A percentile compares a stretch with the other conserved stretches of the same genome.
These are phyloP conservation scores for Artomyces pyxidatus DNA, from an alignment of 768 basidiomycete species.

Conservation along the genomic window DNA sequence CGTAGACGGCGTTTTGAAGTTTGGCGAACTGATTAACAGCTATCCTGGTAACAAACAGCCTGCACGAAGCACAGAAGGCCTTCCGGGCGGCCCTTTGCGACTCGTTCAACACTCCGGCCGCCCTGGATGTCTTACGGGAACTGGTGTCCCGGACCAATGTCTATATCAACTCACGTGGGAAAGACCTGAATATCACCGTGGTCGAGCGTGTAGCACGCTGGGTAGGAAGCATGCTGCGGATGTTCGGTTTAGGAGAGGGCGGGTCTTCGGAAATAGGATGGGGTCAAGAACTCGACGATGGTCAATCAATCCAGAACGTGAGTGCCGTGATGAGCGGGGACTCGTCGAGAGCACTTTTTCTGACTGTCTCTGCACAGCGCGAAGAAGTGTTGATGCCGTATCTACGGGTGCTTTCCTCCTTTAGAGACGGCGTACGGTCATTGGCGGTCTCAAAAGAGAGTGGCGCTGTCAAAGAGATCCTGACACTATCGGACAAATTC, in stretches of 20 bases:
- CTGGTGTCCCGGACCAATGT: conserved; percentile 81
- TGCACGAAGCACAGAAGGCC: conserved; percentile 62
- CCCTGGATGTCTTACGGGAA: conserved; percentile 67
- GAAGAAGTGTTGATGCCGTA: conserved; percentile 88
- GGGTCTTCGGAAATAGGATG: conserved; percentile 70
- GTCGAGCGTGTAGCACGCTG: conserved; percentile 60
- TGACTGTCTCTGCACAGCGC: conserved; percentile 36
- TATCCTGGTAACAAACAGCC: conserved; percentile 32
- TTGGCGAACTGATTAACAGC: conserved; percentile 3
- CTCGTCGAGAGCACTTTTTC: not conserved
- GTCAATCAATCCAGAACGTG: conserved; percentile 42
- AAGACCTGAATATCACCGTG: conserved; percentile 49
- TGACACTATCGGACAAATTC: conserved; percentile 81
- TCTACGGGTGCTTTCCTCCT: conserved; percentile 72
- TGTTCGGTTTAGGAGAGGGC: conserved; percentile 75
- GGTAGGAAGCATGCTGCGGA: conserved; percentile 65
- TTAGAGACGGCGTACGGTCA: conserved; percentile 83
- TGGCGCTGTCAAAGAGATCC: conserved; percentile 65
- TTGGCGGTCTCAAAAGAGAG: conserved; percentile 70
- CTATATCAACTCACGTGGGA: conserved; percentile 68
- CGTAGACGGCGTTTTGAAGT: conserved; percentile 12
- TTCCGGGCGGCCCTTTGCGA: conserved; percentile 90
- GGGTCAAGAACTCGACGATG: conserved; percentile 55
- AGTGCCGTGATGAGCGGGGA: conserved; percentile 18
- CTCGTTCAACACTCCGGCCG: conserved; percentile 92